Evolutionary conservation across 2,329 filamentous ascomycete species (phyloP).

Genomic region (Hypoxylon sp.): DNA sequence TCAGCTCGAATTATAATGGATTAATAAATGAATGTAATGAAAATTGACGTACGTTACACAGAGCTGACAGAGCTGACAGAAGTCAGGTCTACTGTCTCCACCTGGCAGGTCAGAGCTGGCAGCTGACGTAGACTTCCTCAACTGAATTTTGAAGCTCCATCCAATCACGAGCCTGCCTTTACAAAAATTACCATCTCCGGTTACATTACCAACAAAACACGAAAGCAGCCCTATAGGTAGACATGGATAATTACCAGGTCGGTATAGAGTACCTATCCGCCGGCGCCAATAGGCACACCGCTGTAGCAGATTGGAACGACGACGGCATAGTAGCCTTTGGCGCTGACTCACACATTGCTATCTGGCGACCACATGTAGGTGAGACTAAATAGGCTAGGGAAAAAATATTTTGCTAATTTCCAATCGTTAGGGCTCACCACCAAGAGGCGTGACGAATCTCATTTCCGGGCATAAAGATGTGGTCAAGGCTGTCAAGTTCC

Average conservation of each 20-base stretch:
- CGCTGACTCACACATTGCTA: slow-evolving; percentile 86
- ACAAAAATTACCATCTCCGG: slow-evolving; percentile 22
- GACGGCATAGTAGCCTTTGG: slow-evolving; percentile 87
- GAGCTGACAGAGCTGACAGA: neutral
- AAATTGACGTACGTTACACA: slow-evolving; percentile 14
- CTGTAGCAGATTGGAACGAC: slow-evolving; percentile 88
- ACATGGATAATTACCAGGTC: slow-evolving; percentile 51
- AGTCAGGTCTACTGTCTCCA: slow-evolving; percentile 2
- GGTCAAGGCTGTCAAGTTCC: slow-evolving; percentile 88
- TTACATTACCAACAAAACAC: slow-evolving; percentile 18
- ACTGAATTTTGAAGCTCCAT: slow-evolving; percentile 26
- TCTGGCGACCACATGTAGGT: slow-evolving; percentile 86
- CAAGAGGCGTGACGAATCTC: slow-evolving; percentile 74
- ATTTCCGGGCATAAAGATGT: slow-evolving; percentile 82
- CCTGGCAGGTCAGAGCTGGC: slow-evolving; percentile 16
- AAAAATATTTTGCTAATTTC: slow-evolving; percentile 25
- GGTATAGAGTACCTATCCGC: slow-evolving; percentile 74
- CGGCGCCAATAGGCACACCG: slow-evolving; percentile 91
- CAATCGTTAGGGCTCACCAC: slow-evolving; percentile 52
- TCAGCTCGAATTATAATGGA: slow-evolving; percentile 5
- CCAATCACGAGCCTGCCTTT: slow-evolving; percentile 40
- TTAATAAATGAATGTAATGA: slow-evolving; percentile 21
- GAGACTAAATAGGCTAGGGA: slow-evolving; percentile 4
- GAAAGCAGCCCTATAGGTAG: slow-evolving; percentile 3
- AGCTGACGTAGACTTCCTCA: slow-evolving; percentile 37